Evolutionary conservation across 306 rosid species (phyloP), one percentile per base, ranked within the genome.

Genomic region (Malus orientalis): DNA sequence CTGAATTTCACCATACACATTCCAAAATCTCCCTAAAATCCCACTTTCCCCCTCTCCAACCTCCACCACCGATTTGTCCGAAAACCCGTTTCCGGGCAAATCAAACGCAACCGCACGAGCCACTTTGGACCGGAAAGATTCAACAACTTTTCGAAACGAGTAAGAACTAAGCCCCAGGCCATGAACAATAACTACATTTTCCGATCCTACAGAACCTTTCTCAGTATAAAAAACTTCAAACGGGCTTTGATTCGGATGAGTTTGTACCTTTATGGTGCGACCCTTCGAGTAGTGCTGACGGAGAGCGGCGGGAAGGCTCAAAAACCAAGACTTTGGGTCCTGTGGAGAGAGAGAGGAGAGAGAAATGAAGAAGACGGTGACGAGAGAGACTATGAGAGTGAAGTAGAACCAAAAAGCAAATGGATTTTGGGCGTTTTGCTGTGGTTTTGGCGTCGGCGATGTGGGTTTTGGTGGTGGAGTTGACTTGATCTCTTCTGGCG

Each of bases 331-430:
- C 82, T 88, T 89, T 80, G 86, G 71, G 80, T 91, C 97, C 67
- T 85, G 93, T 0, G 90, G 79, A 4, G 96, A 83, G 59, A 86
- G 70, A 23, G 88, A 85, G 8, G 91, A 79, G 78, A 85, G 8
- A 67, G 85, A 88, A 67, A 88, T 10, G 79, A 84, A 87, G 74
- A 80, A 11, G 59, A 87, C 69, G 27, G 96, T 86, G 33, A 88
- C 18, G 66, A 92, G 71, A 25, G 99, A 88, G 78, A 90, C 83
- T 5, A 79, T 70, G 40, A 95, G 75, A 51, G 92, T 90, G 77
- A 89, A 88, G 89, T 92, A 87, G 86, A 95, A 88, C 96, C 96
- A 90, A 86, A 95, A 92, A 49, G 91, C 78, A 81, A 92, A 90
- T 4, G 94, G 91, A 65, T 78, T 84, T 44, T 61, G 45, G 5